A percentile compares a stretch with the other conserved stretches of the same genome.
phyloP scores from a whole-genome alignment of 805 yeast genomes.

The Isabelozyma pseudorhagii region DNA sequence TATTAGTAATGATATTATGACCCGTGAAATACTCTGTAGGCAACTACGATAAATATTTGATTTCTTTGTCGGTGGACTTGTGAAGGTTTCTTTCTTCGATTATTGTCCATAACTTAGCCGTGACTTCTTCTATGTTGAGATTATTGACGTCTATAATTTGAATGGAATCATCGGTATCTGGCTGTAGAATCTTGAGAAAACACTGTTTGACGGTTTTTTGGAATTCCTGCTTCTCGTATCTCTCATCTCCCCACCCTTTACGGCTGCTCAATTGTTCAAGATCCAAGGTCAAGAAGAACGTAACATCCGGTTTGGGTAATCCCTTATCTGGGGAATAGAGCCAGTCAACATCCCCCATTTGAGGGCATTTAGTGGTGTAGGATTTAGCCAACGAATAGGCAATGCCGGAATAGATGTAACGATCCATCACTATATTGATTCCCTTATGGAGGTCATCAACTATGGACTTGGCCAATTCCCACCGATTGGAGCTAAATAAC shows the following conservation, averaged over 20 bases:
- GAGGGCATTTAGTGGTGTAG: constrained; percentile 33
- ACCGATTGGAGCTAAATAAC: constrained; percentile 87
- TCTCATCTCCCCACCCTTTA: constrained; percentile 89
- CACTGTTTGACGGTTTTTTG: constrained; percentile 67
- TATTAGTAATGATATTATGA: neutral
- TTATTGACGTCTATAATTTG: constrained; percentile 58
- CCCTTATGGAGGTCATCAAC: constrained; percentile 48
- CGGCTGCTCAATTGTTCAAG: constrained; percentile 44
- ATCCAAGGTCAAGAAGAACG: constrained; percentile 68
- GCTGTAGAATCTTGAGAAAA: constrained; percentile 48
- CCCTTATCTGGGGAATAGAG: constrained; percentile 80
- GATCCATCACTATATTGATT: constrained; percentile 63
- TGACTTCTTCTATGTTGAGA: constrained; percentile 55
- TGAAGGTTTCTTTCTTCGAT: constrained; percentile 8
- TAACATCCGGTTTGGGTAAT: constrained; percentile 80
- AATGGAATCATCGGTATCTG: constrained; percentile 25
- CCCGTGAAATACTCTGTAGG: neutral
- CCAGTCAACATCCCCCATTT: constrained; percentile 60
- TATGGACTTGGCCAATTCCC: constrained; percentile 71
- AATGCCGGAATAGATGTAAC: constrained; percentile 90
- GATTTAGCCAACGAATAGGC: constrained; percentile 86
- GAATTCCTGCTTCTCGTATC: constrained; percentile 75
- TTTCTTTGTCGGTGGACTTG: constrained; percentile 8
- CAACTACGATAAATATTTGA: constrained; percentile 3
- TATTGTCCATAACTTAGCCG: constrained; percentile 39